Evolutionary conservation across 83 land plant genomes (phyloP).

Genomic region (Thuja plicata): DNA sequence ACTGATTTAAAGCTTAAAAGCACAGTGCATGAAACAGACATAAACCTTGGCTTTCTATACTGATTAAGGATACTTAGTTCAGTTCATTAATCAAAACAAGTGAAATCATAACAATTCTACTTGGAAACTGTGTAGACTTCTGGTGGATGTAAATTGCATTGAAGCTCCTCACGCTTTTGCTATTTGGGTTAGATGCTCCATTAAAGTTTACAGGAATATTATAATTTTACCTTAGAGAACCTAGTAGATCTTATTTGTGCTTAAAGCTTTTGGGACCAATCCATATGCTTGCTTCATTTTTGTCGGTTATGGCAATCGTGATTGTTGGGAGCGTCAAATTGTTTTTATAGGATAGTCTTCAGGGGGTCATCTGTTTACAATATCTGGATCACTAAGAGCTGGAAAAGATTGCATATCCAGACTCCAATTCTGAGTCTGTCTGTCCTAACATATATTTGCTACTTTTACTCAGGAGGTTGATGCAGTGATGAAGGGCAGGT

Average conservation of each 20-base stretch:
- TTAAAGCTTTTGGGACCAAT: background rate
- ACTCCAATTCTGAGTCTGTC: background rate
- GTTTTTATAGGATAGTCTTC: background rate
- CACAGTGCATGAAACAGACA: background rate
- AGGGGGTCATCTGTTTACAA: background rate
- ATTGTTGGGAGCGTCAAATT: background rate
- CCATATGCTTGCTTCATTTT: background rate
- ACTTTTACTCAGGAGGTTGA: background rate
- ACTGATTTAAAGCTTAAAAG: background rate
- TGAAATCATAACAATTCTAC: background rate
- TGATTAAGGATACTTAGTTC: background rate
- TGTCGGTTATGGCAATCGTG: background rate
- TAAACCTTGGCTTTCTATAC: background rate
- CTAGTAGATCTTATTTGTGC: background rate
- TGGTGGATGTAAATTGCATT: background rate
- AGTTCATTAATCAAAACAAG: background rate
- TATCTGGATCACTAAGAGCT: background rate
- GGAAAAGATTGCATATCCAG: background rate
- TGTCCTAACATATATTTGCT: background rate
- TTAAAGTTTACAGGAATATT: background rate
- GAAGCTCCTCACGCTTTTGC: background rate
- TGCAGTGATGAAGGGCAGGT: background rate
- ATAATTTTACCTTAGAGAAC: background rate
- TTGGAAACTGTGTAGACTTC: background rate
- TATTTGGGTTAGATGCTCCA: background rate